phyloP scores from a whole-genome alignment of 1,139 yeast species.

The Yamadazyma triangularis region DNA sequence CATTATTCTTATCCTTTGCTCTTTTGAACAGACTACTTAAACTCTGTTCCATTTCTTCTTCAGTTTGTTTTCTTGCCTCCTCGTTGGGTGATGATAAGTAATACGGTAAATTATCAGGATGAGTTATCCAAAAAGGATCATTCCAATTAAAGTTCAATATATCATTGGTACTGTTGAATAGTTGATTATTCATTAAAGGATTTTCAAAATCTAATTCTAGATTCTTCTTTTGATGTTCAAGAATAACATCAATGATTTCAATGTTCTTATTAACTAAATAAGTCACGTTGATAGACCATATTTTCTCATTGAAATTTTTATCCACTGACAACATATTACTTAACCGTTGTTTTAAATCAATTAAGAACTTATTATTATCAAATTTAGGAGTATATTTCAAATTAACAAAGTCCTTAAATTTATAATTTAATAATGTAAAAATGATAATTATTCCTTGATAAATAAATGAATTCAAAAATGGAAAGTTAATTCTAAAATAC shows the following conservation, averaged over 20 bases:
- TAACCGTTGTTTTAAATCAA: slow-evolving; percentile 21
- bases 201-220: slow-evolving; percentile 3
- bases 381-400: slow-evolving; percentile 12
- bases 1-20: not conserved
- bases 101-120: slow-evolving; percentile 38
- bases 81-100: slow-evolving; percentile 35
- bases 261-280: slow-evolving; percentile 30
- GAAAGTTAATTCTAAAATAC: slow-evolving; percentile 33
- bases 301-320: slow-evolving; percentile 14
- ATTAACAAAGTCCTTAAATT: slow-evolving; percentile 30
- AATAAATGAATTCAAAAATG: slow-evolving; percentile 45
- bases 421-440: slow-evolving; percentile 44
- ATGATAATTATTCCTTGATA: slow-evolving; percentile 51
- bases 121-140: slow-evolving; percentile 44
- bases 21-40: not conserved
- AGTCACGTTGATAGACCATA: slow-evolving; percentile 37
- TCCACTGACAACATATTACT: slow-evolving; percentile 23
- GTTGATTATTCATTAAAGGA: slow-evolving; percentile 2
- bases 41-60: slow-evolving; percentile 2
- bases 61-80: slow-evolving; percentile 12
- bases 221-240: slow-evolving; percentile 16
- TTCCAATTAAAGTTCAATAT: slow-evolving; percentile 23
- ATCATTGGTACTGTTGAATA: slow-evolving; percentile 7
- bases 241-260: slow-evolving; percentile 25
- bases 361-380: slow-evolving; percentile 20